phyloP scores from a whole-genome alignment of 768 basidiomycete species.

The Phanerodontia chrysosporium region DNA sequence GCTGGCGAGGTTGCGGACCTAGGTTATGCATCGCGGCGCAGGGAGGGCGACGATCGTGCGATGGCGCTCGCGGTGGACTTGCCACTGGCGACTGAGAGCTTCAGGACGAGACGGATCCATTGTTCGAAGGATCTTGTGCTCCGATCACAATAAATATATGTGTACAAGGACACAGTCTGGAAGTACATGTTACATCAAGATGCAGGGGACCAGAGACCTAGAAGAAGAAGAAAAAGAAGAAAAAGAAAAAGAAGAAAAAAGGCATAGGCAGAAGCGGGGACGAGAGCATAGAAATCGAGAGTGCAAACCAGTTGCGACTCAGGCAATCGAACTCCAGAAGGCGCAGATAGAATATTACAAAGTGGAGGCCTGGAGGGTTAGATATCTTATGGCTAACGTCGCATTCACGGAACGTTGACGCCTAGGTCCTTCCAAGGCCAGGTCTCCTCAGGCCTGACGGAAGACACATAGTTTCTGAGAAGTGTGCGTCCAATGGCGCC shows the following conservation, averaged over 20 bases:
- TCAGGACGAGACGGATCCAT: conserved; percentile 40
- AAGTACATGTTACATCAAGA: not conserved
- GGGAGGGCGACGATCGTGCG: conserved; percentile 46
- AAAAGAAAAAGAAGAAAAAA: not conserved
- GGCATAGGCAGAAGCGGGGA: too few relatives aligned
- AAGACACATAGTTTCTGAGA: not conserved
- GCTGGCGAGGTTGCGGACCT: conserved; percentile 37
- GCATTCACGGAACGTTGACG: too few relatives aligned
- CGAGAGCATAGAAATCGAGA: too few relatives aligned
- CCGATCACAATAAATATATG: not conserved
- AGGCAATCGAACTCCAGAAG: too few relatives aligned
- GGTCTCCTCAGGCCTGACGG: too few relatives aligned
- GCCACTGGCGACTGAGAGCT: conserved; percentile 46
- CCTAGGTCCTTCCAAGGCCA: too few relatives aligned
- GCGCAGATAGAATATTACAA: too few relatives aligned
- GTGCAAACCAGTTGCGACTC: too few relatives aligned
- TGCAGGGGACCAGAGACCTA: not conserved
- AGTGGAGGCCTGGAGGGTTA: too few relatives aligned
- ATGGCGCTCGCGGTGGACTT: conserved; percentile 44
- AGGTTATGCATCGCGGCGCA: conserved; percentile 40
- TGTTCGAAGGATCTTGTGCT: conserved; percentile 29
- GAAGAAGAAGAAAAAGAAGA: not conserved
- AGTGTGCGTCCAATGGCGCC: not conserved
- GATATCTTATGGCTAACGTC: too few relatives aligned
- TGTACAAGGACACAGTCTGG: too few relatives aligned